Evolutionary conservation across 2,329 filamentous ascomycete species (phyloP).

Genomic region (Aaosphaeria arxii): DNA sequence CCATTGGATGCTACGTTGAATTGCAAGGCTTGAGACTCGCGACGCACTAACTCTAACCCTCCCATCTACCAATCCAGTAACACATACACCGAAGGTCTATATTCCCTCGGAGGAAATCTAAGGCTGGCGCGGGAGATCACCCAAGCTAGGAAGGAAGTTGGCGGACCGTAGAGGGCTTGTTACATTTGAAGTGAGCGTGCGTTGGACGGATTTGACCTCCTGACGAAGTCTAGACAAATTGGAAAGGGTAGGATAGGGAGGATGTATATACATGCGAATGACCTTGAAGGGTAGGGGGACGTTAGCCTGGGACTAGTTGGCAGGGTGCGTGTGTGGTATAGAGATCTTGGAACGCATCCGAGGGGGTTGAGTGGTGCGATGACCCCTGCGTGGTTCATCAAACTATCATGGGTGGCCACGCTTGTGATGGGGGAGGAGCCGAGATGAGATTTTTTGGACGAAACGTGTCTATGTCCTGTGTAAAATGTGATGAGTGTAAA

Average conservation of each 20-base stretch:
- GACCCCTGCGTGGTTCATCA: too few species aligned
- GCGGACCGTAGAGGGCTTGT: conserved; percentile 1
- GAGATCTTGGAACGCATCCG: too few species aligned
- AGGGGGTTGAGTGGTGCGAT: too few species aligned
- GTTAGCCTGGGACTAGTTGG: too few species aligned
- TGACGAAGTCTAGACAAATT: conserved; percentile 15
- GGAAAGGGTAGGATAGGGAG: background rate
- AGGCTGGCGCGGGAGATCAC: conserved; percentile 16
- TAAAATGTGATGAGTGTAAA: too few species aligned
- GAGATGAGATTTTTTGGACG: too few species aligned
- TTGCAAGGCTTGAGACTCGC: background rate
- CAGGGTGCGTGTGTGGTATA: too few species aligned
- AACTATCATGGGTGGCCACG: too few species aligned
- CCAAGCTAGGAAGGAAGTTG: conserved; percentile 23
- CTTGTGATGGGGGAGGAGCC: too few species aligned
- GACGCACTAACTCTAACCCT: background rate
- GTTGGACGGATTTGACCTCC: conserved; percentile 12
- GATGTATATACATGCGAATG: too few species aligned
- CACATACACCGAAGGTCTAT: background rate
- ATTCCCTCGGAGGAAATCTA: background rate
- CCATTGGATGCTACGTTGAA: background rate
- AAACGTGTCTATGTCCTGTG: too few species aligned
- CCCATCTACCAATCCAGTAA: background rate
- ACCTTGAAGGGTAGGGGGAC: too few species aligned
- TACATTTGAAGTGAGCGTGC: conserved; percentile 8